These are phyloP conservation scores for Eucalyptus fibrosa DNA, from an alignment of 345 rosid species.

Conservation along the genomic window DNA sequence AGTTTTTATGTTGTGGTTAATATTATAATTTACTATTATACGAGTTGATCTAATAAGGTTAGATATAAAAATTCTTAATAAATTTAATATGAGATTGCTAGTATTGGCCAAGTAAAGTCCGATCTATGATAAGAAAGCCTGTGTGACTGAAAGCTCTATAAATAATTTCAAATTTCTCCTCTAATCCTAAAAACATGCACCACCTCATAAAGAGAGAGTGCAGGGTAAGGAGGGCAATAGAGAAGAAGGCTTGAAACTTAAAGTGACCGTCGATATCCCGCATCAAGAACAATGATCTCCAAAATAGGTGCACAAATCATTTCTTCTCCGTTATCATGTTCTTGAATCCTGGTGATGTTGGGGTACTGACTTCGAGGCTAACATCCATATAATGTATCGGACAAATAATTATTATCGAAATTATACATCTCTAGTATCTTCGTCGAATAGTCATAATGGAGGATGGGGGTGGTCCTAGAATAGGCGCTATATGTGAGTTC, in stretches of 20 bases:
- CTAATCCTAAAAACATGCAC: too few species aligned
- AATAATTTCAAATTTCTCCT: too few species aligned
- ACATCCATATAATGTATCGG: neutral
- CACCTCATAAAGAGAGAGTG: too few species aligned
- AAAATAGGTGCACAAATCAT: neutral
- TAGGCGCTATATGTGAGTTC: neutral
- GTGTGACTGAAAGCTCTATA: too few species aligned
- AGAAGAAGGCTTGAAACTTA: neutral
- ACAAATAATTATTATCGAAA: neutral
- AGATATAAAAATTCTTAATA: too few species aligned
- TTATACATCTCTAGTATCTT: neutral
- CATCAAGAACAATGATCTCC: neutral
- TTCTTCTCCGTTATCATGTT: neutral
- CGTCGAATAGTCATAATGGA: neutral
- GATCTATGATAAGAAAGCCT: fast-evolving
- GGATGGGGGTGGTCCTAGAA: neutral
- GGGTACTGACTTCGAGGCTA: neutral
- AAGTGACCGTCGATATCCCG: neutral
- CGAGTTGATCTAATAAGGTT: too few species aligned
- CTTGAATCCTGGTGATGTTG: neutral
- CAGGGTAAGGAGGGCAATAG: neutral
- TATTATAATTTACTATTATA: too few species aligned
- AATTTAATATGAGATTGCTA: too few species aligned
- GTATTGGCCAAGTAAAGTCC: too few species aligned
- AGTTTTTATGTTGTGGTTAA: too few species aligned